These are phyloP conservation scores for Saussurea involucrata DNA, from an alignment of 129 eudicot species.

Conservation along the genomic window DNA sequence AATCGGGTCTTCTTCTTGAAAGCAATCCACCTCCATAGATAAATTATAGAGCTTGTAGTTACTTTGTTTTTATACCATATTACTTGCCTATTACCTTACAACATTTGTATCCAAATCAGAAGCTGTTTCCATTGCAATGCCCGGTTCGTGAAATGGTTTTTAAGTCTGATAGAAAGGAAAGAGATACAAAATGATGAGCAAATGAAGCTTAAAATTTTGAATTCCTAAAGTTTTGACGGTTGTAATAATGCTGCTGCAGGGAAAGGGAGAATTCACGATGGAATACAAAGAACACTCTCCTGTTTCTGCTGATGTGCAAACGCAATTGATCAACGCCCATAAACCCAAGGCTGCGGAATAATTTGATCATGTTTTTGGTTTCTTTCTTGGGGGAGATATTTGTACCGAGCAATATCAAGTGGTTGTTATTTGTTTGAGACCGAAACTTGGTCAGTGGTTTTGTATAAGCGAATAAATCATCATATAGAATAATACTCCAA, in stretches of 20 bases:
- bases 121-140: no score
- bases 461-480: slow-evolving; percentile 26
- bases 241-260: slow-evolving; percentile 55
- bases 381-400: neutral
- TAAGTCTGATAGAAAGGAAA: no score
- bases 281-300: slow-evolving; percentile 85
- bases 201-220: neutral
- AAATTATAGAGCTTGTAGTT: no score
- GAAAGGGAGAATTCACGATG: slow-evolving; percentile 97
- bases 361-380: neutral
- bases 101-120: no score
- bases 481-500: slow-evolving; percentile 15
- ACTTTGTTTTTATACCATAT: no score
- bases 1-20: no score
- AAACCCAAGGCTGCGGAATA: slow-evolving; percentile 61
- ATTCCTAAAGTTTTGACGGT: neutral
- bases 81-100: no score
- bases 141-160: no score
- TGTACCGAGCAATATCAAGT: neutral
- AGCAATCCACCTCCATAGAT: no score
- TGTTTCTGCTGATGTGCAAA: slow-evolving; percentile 84
- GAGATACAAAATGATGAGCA: no score
- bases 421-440: slow-evolving; percentile 24
- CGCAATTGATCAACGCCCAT: slow-evolving; percentile 66
- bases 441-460: slow-evolving; percentile 36